phyloP scores from a whole-genome alignment of 2,329 filamentous ascomycete genomes.

The Ceratocystis alfenasii region DNA sequence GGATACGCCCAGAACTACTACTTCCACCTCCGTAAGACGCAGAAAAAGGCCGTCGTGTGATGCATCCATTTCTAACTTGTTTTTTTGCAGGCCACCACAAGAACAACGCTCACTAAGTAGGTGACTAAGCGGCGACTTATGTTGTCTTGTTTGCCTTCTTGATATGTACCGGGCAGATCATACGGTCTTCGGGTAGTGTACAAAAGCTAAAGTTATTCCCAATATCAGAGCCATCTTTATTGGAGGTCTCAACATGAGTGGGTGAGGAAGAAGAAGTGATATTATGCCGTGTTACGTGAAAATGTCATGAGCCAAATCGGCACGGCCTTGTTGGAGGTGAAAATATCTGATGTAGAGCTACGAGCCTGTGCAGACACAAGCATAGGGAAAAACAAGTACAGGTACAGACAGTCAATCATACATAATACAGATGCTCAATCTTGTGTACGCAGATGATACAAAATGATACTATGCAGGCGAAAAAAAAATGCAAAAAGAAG shows the following conservation, averaged over 20 bases:
- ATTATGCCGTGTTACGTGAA: too few species aligned
- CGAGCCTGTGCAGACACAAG: too few species aligned
- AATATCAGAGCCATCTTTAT: conserved; percentile 1
- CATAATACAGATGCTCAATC: too few species aligned
- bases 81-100: conserved; percentile 80
- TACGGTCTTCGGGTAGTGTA: conserved; percentile 21
- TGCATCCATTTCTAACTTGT: conserved; percentile 23
- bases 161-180: conserved; percentile 16
- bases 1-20: conserved; percentile 99
- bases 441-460: neutral
- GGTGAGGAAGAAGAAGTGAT: neutral
- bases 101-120: conserved; percentile 90
- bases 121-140: too few species aligned
- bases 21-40: conserved; percentile 85
- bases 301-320: too few species aligned
- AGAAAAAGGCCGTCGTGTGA: too few species aligned
- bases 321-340: too few species aligned
- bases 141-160: neutral
- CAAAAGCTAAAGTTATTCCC: conserved; percentile 21
- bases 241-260: neutral
- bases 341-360: too few species aligned
- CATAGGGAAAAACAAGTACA: too few species aligned
- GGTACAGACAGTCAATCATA: too few species aligned
- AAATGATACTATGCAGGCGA: neutral
- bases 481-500: neutral